Conservation (phyloP, 441 rosid species). For the Isatis lusitanica region DNA sequence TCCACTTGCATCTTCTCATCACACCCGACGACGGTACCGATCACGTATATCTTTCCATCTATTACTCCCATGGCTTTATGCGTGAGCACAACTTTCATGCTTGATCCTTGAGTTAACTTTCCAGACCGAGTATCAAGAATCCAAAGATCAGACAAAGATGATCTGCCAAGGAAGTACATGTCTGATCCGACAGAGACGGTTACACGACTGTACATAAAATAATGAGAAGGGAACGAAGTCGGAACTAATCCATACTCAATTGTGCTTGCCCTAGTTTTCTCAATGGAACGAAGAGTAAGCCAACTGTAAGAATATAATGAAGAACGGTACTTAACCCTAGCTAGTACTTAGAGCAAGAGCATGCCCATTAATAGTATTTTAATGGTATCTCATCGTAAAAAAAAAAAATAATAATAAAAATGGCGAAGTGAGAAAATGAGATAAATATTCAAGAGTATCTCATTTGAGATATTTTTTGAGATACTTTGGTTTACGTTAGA, state of each 20-base stretch:
- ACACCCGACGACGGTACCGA: not conserved
- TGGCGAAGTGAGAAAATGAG: too few species aligned
- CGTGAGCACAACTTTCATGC: not conserved
- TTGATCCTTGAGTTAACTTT: not conserved
- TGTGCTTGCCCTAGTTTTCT: not conserved
- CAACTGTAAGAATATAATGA: too few species aligned
- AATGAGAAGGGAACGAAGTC: not conserved
- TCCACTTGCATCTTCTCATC: not conserved
- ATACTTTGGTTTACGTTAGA: too few species aligned
- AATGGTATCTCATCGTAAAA: too few species aligned
- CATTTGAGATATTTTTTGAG: too few species aligned
- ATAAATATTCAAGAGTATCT: too few species aligned
- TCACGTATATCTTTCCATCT: not conserved
- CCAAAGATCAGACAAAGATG: not conserved
- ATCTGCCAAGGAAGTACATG: not conserved
- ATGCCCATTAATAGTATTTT: too few species aligned
- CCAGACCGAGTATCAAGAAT: not conserved
- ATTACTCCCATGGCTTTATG: not conserved
- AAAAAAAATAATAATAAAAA: too few species aligned
- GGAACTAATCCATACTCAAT: slow-evolving; percentile 33
- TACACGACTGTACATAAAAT: not conserved
- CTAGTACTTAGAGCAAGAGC: too few species aligned
- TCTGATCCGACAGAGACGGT: not conserved
- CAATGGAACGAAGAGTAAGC: slow-evolving; percentile 44
- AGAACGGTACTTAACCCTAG: too few species aligned